Percentiles rank a stretch among this genome's conserved stretches.
Evolutionary conservation across 2,329 filamentous ascomycete genomes (phyloP).

Genomic region (Ophiosphaerella herpotricha): DNA sequence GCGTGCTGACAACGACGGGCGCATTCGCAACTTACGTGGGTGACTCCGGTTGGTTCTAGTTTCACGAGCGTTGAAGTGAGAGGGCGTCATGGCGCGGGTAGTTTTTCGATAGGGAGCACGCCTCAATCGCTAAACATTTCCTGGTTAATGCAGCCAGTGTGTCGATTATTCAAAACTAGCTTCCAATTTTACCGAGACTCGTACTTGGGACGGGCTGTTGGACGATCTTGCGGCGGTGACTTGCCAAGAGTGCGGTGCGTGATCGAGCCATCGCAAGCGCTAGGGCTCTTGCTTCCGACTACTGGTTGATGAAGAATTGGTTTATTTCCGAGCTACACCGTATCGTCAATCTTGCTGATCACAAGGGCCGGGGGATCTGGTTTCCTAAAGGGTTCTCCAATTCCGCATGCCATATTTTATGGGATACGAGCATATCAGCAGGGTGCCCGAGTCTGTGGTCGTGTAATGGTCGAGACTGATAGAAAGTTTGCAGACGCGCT

Average conservation of each 20-base stretch:
- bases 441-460: too few species aligned
- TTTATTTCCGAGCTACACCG: not conserved
- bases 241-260: not conserved
- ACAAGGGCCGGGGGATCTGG: too few species aligned
- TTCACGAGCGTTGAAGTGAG: not conserved
- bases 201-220: not conserved
- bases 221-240: constrained; percentile 2
- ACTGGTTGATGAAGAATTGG: not conserved
- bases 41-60: constrained; percentile 1
- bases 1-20: too few species aligned
- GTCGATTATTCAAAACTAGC: not conserved
- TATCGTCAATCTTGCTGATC: too few species aligned
- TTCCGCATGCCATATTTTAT: too few species aligned
- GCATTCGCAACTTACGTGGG: not conserved
- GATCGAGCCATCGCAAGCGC: not conserved
- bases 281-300: not conserved
- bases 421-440: too few species aligned
- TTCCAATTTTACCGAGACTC: not conserved
- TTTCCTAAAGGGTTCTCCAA: too few species aligned
- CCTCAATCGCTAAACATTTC: not conserved
- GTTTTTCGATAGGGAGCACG: not conserved
- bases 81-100: not conserved
- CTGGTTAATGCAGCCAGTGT: not conserved
- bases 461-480: too few species aligned
- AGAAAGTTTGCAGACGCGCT: not conserved